Conservation (phyloP, 2,329 filamentous ascomycete species). For the Pezicula carpinea region DNA sequence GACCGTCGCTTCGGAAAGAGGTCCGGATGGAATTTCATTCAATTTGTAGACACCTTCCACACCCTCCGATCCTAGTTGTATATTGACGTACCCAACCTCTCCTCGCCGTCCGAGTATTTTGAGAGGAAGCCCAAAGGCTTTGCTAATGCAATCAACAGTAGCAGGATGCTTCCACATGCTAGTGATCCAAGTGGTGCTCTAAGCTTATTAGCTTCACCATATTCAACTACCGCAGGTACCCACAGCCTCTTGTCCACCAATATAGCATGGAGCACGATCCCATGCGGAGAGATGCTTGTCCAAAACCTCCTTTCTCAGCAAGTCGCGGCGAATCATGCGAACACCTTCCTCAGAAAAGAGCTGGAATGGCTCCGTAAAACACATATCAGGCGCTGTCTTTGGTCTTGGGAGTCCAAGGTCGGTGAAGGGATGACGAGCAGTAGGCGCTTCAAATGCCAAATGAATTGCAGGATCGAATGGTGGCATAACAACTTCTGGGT, state of each 20-base stretch:
- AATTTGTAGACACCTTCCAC: conserved; percentile 7
- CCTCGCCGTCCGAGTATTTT: conserved; percentile 6
- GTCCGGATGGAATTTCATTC: conserved; percentile 6
- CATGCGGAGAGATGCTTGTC: conserved; percentile 9
- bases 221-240: background rate
- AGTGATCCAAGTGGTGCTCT: conserved; percentile 10
- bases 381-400: conserved; percentile 7
- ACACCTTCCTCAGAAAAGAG: conserved; percentile 12
- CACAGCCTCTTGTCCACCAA: conserved; percentile 8
- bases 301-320: conserved; percentile 9
- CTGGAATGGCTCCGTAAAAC: conserved; percentile 11
- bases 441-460: conserved; percentile 8
- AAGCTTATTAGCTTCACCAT: background rate
- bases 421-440: conserved; percentile 7
- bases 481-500: background rate
- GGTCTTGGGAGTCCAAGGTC: conserved; percentile 7
- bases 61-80: conserved; percentile 10
- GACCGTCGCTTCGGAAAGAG: background rate
- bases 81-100: conserved; percentile 12
- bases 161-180: conserved; percentile 11
- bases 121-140: conserved; percentile 11
- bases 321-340: conserved; percentile 7
- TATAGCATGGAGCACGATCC: conserved; percentile 8
- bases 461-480: conserved; percentile 11
- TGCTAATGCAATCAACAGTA: conserved; percentile 6